Evolutionary conservation across 2,329 filamentous ascomycete species (phyloP).

Genomic region (Plectosphaerella plurivora): DNA sequence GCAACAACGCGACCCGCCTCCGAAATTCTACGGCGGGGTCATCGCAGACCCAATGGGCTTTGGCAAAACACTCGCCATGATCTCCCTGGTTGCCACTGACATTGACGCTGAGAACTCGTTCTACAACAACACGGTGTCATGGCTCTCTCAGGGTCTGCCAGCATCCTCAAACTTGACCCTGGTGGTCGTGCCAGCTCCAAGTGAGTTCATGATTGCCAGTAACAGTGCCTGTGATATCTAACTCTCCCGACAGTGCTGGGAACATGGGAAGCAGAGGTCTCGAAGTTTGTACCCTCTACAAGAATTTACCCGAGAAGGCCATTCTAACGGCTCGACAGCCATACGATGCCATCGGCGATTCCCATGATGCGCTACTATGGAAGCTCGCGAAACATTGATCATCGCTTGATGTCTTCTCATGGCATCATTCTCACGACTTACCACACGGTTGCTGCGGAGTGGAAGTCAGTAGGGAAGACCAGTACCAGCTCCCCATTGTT

Average conservation of each 20-base stretch:
- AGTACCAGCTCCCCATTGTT: conserved; percentile 20
- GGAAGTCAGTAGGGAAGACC: conserved; percentile 11
- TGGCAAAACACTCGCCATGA: conserved; percentile 40
- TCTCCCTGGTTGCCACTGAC: conserved; percentile 32
- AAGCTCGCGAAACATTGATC: background rate
- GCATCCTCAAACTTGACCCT: conserved; percentile 17
- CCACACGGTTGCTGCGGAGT: conserved; percentile 32
- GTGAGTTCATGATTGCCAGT: too few relatives aligned
- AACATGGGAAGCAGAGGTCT: conserved; percentile 32
- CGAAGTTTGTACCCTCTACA: conserved; percentile 13
- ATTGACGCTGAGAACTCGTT: background rate
- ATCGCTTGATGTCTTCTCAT: conserved; percentile 9
- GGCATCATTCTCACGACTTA: conserved; percentile 35
- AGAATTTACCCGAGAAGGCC: background rate
- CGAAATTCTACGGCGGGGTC: conserved; percentile 35
- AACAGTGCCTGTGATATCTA: background rate
- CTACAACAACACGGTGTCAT: background rate
- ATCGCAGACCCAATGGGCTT: conserved; percentile 42
- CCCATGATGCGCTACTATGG: background rate
- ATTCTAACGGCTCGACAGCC: background rate
- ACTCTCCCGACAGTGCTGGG: conserved; percentile 23
- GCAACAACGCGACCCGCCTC: conserved; percentile 22
- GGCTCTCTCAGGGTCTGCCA: background rate
- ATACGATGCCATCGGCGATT: background rate
- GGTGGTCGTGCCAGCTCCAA: conserved; percentile 30